Evolutionary conservation across 345 rosid genomes (phyloP).

Genomic region (Carallia pectinifolia): DNA sequence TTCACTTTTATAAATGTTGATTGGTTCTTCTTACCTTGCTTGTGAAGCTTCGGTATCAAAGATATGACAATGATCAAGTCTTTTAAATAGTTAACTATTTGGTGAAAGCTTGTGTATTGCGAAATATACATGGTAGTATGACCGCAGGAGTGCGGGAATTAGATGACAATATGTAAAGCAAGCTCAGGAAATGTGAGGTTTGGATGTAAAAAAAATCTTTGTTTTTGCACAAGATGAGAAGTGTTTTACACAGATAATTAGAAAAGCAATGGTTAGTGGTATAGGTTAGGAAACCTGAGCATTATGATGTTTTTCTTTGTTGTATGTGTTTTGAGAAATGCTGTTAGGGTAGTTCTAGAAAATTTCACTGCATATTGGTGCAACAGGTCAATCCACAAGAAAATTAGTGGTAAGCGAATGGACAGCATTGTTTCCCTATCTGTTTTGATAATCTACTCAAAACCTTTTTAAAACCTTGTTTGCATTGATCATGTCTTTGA

Average conservation of each 20-base stretch:
- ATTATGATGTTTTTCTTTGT: not conserved
- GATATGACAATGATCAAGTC: no score
- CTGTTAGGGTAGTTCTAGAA: not conserved
- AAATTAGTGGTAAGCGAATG: not conserved
- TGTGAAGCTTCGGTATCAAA: no score
- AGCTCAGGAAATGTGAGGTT: no score
- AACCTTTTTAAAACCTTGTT: not conserved
- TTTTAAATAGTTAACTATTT: no score
- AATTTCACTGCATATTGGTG: not conserved
- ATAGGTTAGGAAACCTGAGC: not conserved
- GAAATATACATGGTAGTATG: no score
- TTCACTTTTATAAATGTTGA: not conserved
- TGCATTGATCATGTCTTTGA: conserved; percentile 4
- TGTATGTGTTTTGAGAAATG: not conserved
- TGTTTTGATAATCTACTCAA: not conserved
- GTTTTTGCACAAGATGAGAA: no score
- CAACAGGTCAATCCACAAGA: conserved; percentile 1
- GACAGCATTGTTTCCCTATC: no score
- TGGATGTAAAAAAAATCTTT: no score
- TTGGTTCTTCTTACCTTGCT: not conserved
- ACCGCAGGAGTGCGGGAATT: no score
- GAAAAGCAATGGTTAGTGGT: not conserved
- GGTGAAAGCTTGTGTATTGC: no score
- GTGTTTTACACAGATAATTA: no score
- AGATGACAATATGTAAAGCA: no score